phyloP scores from a whole-genome alignment of 2,329 filamentous ascomycete genomes.

The Xylariaceae sp. region DNA sequence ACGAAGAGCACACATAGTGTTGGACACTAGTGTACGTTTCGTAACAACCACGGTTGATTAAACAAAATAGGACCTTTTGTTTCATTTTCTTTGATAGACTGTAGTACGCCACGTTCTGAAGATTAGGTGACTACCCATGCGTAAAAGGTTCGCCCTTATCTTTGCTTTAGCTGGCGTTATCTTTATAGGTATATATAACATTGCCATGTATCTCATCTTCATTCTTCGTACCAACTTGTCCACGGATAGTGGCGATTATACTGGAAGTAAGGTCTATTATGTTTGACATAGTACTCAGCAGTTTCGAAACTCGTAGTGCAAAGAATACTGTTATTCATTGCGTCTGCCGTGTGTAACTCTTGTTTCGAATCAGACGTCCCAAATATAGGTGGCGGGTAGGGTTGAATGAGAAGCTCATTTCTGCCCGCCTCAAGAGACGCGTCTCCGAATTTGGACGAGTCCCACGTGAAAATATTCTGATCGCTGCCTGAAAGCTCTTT shows the following conservation, averaged over 20 bases:
- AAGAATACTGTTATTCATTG: background rate
- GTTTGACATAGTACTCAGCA: background rate
- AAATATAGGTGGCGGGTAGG: background rate
- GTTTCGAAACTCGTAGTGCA: background rate
- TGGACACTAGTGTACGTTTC: too few relatives aligned
- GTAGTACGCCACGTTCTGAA: too few relatives aligned
- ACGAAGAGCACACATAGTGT: too few relatives aligned
- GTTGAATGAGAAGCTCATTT: background rate
- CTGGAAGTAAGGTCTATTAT: background rate
- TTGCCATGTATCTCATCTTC: too few relatives aligned
- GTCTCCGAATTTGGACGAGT: background rate
- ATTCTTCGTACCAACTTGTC: conserved; percentile 20
- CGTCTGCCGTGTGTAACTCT: background rate
- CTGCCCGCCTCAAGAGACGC: background rate
- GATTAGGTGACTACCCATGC: too few relatives aligned
- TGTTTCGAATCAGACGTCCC: background rate
- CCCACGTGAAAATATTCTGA: background rate
- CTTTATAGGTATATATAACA: too few relatives aligned
- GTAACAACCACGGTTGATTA: too few relatives aligned
- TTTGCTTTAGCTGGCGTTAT: too few relatives aligned
- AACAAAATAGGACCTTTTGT: too few relatives aligned
- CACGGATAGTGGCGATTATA: background rate
- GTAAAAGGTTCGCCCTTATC: too few relatives aligned
- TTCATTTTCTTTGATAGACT: too few relatives aligned
- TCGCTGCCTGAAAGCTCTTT: background rate